Conservation (phyloP, 2,329 filamentous ascomycete genomes). For the Elsinoe perseae region DNA sequence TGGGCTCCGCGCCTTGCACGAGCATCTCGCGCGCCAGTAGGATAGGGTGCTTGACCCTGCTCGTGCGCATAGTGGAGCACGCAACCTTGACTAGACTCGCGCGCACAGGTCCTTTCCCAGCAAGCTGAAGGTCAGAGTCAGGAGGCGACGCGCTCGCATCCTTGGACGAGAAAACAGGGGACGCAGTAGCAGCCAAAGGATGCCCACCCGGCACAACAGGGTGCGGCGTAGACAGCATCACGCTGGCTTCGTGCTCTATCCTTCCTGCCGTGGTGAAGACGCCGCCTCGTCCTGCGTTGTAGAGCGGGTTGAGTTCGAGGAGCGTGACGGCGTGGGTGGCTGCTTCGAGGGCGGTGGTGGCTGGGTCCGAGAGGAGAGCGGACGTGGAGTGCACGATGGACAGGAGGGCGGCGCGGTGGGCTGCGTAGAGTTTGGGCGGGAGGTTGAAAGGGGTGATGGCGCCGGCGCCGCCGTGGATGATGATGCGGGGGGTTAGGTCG, state of each 20-base stretch:
- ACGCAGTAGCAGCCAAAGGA: neutral
- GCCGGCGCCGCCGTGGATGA: conserved; percentile 43
- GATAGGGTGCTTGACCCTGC: conserved; percentile 71
- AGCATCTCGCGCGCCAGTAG: conserved; percentile 64
- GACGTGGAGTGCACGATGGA: conserved; percentile 29
- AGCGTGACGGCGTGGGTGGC: conserved; percentile 67
- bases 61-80: conserved; percentile 66
- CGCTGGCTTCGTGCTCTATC: conserved; percentile 77
- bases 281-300: conserved; percentile 76
- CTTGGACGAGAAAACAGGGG: too few species aligned
- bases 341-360: conserved; percentile 58
- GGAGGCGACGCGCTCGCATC: too few species aligned
- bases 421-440: conserved; percentile 29
- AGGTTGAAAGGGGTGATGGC: conserved; percentile 39
- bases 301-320: conserved; percentile 72
- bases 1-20: conserved; percentile 55
- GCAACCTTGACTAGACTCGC: conserved; percentile 58
- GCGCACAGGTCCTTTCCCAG: too few species aligned
- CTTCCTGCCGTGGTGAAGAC: conserved; percentile 78
- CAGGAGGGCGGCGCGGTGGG: conserved; percentile 34
- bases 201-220: neutral
- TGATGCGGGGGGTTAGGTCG: conserved; percentile 35
- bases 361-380: conserved; percentile 25
- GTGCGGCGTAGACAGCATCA: conserved; percentile 70
- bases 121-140: too few species aligned